Evolutionary conservation across 2,329 filamentous ascomycete genomes (phyloP).

Genomic region (Cordyceps javanica): DNA sequence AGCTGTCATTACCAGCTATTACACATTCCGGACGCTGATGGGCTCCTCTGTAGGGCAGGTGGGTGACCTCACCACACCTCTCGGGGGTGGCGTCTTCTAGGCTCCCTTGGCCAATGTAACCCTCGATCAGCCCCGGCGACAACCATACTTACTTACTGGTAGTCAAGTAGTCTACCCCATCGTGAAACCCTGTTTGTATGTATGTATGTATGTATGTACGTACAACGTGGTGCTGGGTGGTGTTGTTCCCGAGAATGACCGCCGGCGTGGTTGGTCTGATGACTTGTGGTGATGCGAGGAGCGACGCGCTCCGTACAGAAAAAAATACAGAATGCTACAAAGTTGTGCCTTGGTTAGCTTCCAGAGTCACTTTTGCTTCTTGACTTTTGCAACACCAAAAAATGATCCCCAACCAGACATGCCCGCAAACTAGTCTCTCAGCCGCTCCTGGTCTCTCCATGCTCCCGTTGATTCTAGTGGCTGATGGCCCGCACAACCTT

Average conservation of each 20-base stretch:
- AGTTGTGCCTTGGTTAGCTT: not conserved
- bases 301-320: no score
- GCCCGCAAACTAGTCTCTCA: not conserved
- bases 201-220: no score
- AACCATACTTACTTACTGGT: not conserved
- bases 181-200: no score
- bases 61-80: not conserved
- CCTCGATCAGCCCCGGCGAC: slow-evolving; percentile 8
- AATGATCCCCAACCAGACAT: not conserved
- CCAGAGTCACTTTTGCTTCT: no score
- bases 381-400: no score
- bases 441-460: not conserved
- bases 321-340: no score
- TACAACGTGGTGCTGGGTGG: no score
- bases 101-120: slow-evolving; percentile 8
- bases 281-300: no score
- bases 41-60: not conserved
- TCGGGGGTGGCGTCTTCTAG: slow-evolving; percentile 9
- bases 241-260: no score
- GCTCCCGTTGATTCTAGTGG: not conserved
- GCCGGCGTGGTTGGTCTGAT: no score
- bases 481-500: not conserved
- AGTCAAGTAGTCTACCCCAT: no score
- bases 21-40: not conserved
- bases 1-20: not conserved